Conservation (phyloP, 768 basidiomycete genomes). For the Suillus plorans region DNA sequence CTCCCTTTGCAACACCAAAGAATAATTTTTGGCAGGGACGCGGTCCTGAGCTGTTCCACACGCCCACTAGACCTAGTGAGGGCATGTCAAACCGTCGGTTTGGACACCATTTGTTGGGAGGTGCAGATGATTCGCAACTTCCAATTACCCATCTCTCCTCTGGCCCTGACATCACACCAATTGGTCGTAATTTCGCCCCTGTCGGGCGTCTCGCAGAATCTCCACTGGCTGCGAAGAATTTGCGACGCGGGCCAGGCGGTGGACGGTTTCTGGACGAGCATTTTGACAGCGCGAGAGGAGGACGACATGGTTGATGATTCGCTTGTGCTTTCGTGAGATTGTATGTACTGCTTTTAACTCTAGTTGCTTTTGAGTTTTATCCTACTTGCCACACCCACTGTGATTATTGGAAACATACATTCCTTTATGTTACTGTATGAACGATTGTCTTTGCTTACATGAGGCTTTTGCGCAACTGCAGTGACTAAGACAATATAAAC, state of each 20-base stretch:
- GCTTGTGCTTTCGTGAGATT: conserved; percentile 1
- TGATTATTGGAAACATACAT: not conserved
- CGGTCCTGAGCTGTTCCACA: conserved; percentile 48
- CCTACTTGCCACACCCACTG: not conserved
- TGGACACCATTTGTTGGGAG: conserved; percentile 16
- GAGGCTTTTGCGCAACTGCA: not conserved
- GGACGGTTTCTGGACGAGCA: conserved; percentile 8
- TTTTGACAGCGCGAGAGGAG: conserved; percentile 10
- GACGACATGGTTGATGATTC: not conserved
- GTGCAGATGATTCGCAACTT: conserved; percentile 21
- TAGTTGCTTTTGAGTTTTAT: conserved; percentile 1
- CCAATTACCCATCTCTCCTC: conserved; percentile 17
- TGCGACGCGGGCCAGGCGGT: conserved; percentile 15
- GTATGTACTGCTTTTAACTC: not conserved
- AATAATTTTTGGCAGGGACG: conserved; percentile 45
- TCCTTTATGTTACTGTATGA: not conserved
- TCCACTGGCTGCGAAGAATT: conserved; percentile 28
- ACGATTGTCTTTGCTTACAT: not conserved
- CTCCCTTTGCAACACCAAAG: conserved; percentile 65
- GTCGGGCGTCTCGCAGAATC: conserved; percentile 27
- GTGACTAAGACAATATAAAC: not conserved
- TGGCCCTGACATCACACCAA: conserved; percentile 50
- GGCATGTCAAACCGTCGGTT: conserved; percentile 18
- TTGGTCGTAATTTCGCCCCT: conserved; percentile 38
- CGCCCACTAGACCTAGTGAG: conserved; percentile 43